Evolutionary conservation across 495 filamentous ascomycete genomes (phyloP), one percentile per base, ranked within the genome.

Genomic region (Cairneyella variabilis): DNA sequence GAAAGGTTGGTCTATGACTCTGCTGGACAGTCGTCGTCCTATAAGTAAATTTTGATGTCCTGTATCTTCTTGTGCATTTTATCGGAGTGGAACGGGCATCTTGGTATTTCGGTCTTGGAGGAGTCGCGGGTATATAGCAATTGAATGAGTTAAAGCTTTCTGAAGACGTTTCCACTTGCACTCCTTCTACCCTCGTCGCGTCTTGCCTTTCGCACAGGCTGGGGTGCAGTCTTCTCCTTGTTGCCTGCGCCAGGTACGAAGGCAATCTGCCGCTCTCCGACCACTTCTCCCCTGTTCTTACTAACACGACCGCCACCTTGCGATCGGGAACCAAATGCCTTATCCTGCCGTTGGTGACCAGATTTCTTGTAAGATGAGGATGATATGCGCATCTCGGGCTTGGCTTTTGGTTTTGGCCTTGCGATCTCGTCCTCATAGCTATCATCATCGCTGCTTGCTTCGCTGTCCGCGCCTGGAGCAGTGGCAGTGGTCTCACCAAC

Each of bases 231-330:
- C 56, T 64, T 67, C 41, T 67, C 72, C 63, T 77, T 83, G 48
- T 69, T 79, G 56, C 78, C 84, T 36, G 70, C 75, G 34, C 76
- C 72, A 17, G 88, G 88, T 49, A 83, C 82, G 73, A 97, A 97
- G 17, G 89, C 89, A 44, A 97, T 72, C 66, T 93, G 82, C 61
- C 85, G 78, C 67, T 97, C 95, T 9, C 95, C 93, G 21, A 88
- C 82, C 2, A 86, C 79, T 17, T 81, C 80, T 36, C 75, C 72
- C 3, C 66, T 69, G 21, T 74, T 72, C 49, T 77, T 79, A 25
- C 64, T 69, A 28, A 73, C 61, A 41, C 76, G 79, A 0, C 66
- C 66, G 16, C 63, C 51, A 25, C 70, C 74, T 49, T 76, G 69
- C 17, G 76, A 76, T 25, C 89, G 81, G 0, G 87, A 80, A 6